These are phyloP conservation scores for Candida coquimbonensis DNA, from an alignment of 805 yeast species.

Conservation along the genomic window DNA sequence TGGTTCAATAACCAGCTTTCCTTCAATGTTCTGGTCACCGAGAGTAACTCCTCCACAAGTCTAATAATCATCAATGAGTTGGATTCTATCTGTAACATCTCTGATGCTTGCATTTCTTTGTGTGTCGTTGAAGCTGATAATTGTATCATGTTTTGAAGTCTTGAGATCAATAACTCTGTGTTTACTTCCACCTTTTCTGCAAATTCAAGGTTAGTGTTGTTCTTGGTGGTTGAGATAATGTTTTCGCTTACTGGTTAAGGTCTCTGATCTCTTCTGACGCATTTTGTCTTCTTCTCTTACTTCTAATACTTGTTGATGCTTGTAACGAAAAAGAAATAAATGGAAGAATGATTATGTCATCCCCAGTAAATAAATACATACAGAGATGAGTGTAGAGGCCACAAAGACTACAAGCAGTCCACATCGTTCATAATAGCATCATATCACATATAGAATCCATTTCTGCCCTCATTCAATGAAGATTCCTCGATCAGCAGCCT, in stretches of 20 bases:
- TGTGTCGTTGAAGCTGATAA: slow-evolving; percentile 32
- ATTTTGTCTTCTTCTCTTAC: neutral
- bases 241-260: slow-evolving; percentile 30
- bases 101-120: slow-evolving; percentile 36
- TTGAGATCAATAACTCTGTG: slow-evolving; percentile 42
- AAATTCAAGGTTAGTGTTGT: no score
- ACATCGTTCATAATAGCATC: no score
- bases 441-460: neutral
- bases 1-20: slow-evolving; percentile 55
- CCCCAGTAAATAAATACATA: no score
- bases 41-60: slow-evolving; percentile 44
- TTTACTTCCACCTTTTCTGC: slow-evolving; percentile 42
- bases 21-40: slow-evolving; percentile 40
- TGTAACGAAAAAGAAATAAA: no score
- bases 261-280: slow-evolving; percentile 37
- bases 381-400: no score
- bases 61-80: slow-evolving; percentile 44
- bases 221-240: neutral
- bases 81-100: slow-evolving; percentile 49
- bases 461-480: slow-evolving; percentile 28
- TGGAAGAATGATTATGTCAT: no score
- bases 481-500: slow-evolving; percentile 39
- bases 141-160: slow-evolving; percentile 46
- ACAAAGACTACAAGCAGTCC: no score
- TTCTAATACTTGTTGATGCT: no score